Conservation (phyloP, 805 yeast species). For the Kazachstania bromeliacearum region DNA sequence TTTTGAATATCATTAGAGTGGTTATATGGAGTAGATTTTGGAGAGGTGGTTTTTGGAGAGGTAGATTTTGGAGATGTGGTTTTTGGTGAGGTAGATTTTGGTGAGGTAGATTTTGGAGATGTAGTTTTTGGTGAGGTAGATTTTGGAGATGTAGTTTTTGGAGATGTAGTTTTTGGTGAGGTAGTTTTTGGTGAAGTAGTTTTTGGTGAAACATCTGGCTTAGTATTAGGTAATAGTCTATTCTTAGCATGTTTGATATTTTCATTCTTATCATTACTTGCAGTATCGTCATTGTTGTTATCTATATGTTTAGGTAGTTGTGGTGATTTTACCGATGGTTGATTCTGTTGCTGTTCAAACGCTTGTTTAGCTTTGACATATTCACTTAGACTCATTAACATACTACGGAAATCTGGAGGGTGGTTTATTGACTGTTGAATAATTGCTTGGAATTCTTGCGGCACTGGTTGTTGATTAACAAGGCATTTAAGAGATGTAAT, state of each 20-base stretch:
- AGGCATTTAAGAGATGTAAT: slow-evolving; percentile 28
- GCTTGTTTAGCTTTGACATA: slow-evolving; percentile 15
- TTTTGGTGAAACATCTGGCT: not conserved
- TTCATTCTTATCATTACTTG: not conserved
- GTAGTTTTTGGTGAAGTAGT: not conserved
- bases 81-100: no score
- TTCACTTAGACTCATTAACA: slow-evolving; percentile 24
- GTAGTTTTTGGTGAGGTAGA: no score
- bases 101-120: no score
- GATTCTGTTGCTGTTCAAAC: slow-evolving; percentile 4
- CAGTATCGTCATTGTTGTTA: not conserved
- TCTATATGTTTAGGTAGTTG: slow-evolving; percentile 1
- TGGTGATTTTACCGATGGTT: slow-evolving; percentile 4
- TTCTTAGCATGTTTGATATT: not conserved
- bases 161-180: no score
- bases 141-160: no score
- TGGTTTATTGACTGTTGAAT: slow-evolving; percentile 25
- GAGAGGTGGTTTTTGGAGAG: no score
- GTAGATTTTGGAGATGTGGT: no score
- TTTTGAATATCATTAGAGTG: no score
- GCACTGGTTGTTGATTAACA: slow-evolving; percentile 25
- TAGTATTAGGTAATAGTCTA: not conserved
- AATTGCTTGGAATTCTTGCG: slow-evolving; percentile 18
- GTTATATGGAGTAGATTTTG: no score
- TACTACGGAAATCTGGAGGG: slow-evolving; percentile 28